Conservation (phyloP, 1,284 basidiomycete genomes). For the Polyporus tsugae region DNA sequence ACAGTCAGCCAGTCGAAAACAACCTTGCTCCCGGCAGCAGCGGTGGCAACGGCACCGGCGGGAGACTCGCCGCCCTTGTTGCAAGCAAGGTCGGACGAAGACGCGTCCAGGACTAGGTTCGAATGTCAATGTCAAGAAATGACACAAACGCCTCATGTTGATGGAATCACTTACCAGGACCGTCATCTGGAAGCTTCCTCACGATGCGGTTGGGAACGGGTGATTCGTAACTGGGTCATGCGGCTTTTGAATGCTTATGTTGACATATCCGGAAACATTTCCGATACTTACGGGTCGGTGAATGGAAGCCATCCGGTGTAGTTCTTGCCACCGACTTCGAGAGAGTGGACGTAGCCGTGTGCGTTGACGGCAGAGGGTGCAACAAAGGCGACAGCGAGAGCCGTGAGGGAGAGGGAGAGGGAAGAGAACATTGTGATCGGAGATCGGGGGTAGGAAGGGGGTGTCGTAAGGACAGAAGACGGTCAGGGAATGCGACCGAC, state of each 20-base stretch:
- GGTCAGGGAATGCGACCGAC: constrained; percentile 18
- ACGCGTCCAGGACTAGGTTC: constrained; percentile 36
- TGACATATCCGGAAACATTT: background rate
- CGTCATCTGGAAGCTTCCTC: constrained; percentile 43
- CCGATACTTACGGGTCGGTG: constrained; percentile 36
- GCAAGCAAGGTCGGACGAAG: constrained; percentile 41
- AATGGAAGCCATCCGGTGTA: constrained; percentile 42
- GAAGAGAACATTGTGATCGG: constrained; percentile 34
- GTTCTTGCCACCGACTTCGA: constrained; percentile 35
- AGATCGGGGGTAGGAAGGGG: constrained; percentile 19
- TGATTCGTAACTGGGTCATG: constrained; percentile 29
- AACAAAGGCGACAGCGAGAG: constrained; percentile 31
- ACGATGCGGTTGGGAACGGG: constrained; percentile 38
- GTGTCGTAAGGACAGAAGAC: constrained; percentile 30
- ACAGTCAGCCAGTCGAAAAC: constrained; percentile 42
- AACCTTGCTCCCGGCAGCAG: constrained; percentile 40
- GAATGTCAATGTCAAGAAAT: background rate
- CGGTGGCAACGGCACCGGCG: constrained; percentile 35
- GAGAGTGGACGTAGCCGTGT: constrained; percentile 39
- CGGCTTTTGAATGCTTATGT: constrained; percentile 6
- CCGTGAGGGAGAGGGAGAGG: constrained; percentile 28
- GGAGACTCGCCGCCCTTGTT: constrained; percentile 42
- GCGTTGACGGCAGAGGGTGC: constrained; percentile 34
- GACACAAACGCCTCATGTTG: constrained; percentile 9
- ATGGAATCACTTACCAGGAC: constrained; percentile 38